Percentiles rank a stretch among this genome's conserved stretches.
Conservation (phyloP, 2,329 filamentous ascomycete genomes). For the Curvularia sp. region DNA sequence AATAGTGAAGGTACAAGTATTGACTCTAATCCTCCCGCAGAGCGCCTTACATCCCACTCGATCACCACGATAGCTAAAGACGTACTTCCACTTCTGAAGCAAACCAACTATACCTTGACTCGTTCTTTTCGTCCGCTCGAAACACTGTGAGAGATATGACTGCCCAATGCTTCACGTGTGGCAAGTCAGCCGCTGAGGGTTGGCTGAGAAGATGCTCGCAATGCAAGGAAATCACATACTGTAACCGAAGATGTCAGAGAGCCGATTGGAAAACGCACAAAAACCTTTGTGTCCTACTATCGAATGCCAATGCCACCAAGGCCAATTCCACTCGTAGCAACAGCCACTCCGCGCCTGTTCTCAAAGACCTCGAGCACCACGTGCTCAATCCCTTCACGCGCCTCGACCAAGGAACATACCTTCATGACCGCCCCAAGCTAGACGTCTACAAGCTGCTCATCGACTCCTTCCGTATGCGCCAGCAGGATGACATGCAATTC, state of each 20-base stretch:
- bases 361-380: slow-evolving; percentile 24
- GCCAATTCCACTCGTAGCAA: slow-evolving; percentile 3
- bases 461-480: slow-evolving; percentile 39
- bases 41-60: too few relatives aligned
- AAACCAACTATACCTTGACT: background rate
- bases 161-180: slow-evolving; percentile 23
- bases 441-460: slow-evolving; percentile 43
- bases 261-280: slow-evolving; percentile 46
- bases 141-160: background rate
- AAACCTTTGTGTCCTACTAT: slow-evolving; percentile 30
- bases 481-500: slow-evolving; percentile 29
- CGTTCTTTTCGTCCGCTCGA: background rate
- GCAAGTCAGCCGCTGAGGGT: slow-evolving; percentile 23
- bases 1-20: too few relatives aligned
- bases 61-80: too few relatives aligned
- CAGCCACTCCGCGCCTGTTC: slow-evolving; percentile 9
- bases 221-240: slow-evolving; percentile 44
- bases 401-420: slow-evolving; percentile 30
- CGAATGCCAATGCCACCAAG: background rate
- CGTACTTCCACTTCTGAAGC: too few relatives aligned
- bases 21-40: too few relatives aligned
- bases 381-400: slow-evolving; percentile 33
- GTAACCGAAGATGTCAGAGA: slow-evolving; percentile 44
- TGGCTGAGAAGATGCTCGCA: slow-evolving; percentile 35
- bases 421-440: slow-evolving; percentile 34